Conservation (phyloP, 169 alveolate genomes). For the Eimeria tenella region DNA sequence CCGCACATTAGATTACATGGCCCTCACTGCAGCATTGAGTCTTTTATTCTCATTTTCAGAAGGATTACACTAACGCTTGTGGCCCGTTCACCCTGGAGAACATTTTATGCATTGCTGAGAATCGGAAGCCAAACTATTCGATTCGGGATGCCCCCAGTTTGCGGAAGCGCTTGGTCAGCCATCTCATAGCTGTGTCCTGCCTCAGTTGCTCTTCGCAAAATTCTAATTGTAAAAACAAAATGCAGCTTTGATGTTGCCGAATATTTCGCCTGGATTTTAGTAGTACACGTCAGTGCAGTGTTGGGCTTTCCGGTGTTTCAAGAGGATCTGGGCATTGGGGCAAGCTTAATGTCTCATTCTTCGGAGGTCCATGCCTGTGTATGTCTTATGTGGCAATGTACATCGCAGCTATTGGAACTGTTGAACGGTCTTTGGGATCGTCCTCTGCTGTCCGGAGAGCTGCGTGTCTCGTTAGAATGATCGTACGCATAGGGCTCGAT, state of each 20-base stretch:
- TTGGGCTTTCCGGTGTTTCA: too few relatives aligned
- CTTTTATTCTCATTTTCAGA: neutral
- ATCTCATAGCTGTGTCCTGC: neutral
- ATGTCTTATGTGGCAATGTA: neutral
- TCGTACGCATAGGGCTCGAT: too few relatives aligned
- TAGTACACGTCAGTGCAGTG: too few relatives aligned
- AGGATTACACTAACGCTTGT: neutral
- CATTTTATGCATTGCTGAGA: conserved; percentile 42
- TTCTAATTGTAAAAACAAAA: too few relatives aligned
- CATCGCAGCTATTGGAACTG: neutral
- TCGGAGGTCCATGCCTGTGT: neutral
- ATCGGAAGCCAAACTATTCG: neutral
- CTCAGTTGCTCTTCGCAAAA: too few relatives aligned
- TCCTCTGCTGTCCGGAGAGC: neutral
- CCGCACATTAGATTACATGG: too few relatives aligned
- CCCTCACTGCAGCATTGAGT: too few relatives aligned
- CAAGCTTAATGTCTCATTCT: too few relatives aligned
- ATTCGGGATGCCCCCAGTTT: neutral
- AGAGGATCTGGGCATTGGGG: too few relatives aligned
- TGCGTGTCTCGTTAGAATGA: neutral
- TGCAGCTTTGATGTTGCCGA: too few relatives aligned
- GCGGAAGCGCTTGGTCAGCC: conserved; percentile 12
- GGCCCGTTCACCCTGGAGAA: conserved; percentile 44
- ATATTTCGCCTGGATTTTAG: too few relatives aligned
- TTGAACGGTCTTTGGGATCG: neutral